Conservation (phyloP, 768 basidiomycete genomes). For the Boletus insuetus region DNA sequence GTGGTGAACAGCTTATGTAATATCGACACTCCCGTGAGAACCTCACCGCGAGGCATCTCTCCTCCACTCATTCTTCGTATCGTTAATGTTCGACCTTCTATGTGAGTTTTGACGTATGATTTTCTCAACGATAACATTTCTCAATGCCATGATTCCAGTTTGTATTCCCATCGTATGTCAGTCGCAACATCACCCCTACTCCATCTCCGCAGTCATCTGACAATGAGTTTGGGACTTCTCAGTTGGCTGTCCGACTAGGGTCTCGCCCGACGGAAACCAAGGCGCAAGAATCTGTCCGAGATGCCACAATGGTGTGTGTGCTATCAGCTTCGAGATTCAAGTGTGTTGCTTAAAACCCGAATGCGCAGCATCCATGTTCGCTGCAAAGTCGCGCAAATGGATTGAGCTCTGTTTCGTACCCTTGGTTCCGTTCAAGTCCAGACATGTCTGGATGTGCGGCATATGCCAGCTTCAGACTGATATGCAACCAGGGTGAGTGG, state of each 20-base stretch:
- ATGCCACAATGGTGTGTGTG: slow-evolving; percentile 66
- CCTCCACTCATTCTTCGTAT: too few relatives aligned
- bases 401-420: slow-evolving; percentile 77
- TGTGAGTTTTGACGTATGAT: slow-evolving; percentile 2
- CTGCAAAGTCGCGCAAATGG: slow-evolving; percentile 67
- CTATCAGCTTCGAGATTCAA: background rate
- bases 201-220: slow-evolving; percentile 12
- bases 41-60: too few relatives aligned
- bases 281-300: slow-evolving; percentile 61
- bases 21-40: too few relatives aligned
- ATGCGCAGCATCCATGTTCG: slow-evolving; percentile 52
- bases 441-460: slow-evolving; percentile 66
- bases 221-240: background rate
- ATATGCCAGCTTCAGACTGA: slow-evolving; percentile 67
- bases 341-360: background rate
- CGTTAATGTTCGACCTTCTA: background rate
- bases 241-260: slow-evolving; percentile 67
- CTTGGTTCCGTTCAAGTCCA: slow-evolving; percentile 59
- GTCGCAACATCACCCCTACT: slow-evolving; percentile 14
- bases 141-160: slow-evolving; percentile 34
- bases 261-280: slow-evolving; percentile 54
- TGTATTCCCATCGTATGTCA: slow-evolving; percentile 53
- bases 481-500: slow-evolving; percentile 50
- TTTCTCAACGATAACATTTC: background rate
- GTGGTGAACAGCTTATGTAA: too few relatives aligned